These are phyloP conservation scores for Nicotiana tabacum DNA, from an alignment of 257 asterid species.

Conservation along the genomic window DNA sequence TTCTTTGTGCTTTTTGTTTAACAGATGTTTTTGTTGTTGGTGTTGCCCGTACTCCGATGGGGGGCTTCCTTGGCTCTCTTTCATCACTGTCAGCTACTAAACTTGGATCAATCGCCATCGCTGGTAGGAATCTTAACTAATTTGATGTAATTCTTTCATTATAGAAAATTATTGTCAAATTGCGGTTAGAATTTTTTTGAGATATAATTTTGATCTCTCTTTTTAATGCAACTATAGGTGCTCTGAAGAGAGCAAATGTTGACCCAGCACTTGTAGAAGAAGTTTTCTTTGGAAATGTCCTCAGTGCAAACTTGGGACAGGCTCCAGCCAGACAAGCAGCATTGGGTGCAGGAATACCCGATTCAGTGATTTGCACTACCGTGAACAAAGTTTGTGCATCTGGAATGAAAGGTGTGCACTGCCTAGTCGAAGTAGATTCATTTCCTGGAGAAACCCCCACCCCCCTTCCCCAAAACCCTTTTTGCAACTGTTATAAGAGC, in stretches of 20 bases:
- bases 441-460: background rate
- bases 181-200: background rate
- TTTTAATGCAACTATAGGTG: slow-evolving; percentile 40
- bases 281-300: slow-evolving; percentile 87
- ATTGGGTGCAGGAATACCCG: slow-evolving; percentile 84
- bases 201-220: background rate
- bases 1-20: background rate
- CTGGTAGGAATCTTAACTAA: slow-evolving; percentile 42
- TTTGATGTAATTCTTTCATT: background rate
- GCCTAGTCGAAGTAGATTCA: background rate
- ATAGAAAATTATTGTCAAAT: background rate
- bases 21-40: slow-evolving; percentile 95
- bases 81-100: slow-evolving; percentile 86
- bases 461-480: no score
- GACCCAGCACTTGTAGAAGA: slow-evolving; percentile 93
- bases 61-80: slow-evolving; percentile 85
- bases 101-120: slow-evolving; percentile 85
- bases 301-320: slow-evolving; percentile 92
- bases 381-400: slow-evolving; percentile 97
- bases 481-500: background rate
- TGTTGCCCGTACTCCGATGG: slow-evolving; percentile 95
- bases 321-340: slow-evolving; percentile 99
- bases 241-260: slow-evolving; percentile 75
- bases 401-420: slow-evolving; percentile 80
- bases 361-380: slow-evolving; percentile 77